Evolutionary conservation across 176 grass and related monocot genomes (phyloP), one percentile per base, ranked within the genome.

Genomic region (Ananas comosus): DNA sequence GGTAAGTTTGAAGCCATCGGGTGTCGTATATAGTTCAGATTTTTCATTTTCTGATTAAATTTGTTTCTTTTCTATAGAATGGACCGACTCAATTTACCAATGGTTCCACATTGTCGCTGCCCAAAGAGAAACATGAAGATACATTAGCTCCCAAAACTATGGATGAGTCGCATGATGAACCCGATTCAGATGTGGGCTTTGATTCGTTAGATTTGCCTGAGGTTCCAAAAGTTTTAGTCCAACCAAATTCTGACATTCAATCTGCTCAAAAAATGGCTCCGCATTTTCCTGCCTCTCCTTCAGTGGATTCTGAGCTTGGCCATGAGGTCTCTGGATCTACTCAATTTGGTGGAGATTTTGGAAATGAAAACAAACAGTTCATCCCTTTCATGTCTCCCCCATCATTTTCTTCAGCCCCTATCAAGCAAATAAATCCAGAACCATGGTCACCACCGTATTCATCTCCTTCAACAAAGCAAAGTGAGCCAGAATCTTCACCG

Each of bases 151-250:
- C 75, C 76, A 78, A 11, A 65, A 28, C 49, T 82, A 21, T 72
- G 0, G 76, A 70, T 5, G 58, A 80, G 48, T 80, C 82, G 74
- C 68, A 80, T 80, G 82, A 85, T 24, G 89, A 88, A 52, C 70
- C 76, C 9, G 77, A 86, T 25, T 88, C 84, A 50, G 89, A 93
- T 83, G 71, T 71, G 0, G 86, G 72, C 54, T 79, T 85, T 12
- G 86, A 85, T 3, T 86, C 79, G 52, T 59, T 99, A 63, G 82
- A 91, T 82, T 84, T 99, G 33, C 89, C 94, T 75, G 89, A 91
- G 80, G 94, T 99, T 42, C 94, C 94, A 42, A 99, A 90, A 83
- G 69, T 86, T 80, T 72, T 72, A 21, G 79, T 99, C 72, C 77
- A 67, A 61, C 74, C 80, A 63, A 22, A 65, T 69, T 76, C 80